Evolutionary conservation across 192 early-diverging fungal species (phyloP).

Genomic region (Coemansia sp.): DNA sequence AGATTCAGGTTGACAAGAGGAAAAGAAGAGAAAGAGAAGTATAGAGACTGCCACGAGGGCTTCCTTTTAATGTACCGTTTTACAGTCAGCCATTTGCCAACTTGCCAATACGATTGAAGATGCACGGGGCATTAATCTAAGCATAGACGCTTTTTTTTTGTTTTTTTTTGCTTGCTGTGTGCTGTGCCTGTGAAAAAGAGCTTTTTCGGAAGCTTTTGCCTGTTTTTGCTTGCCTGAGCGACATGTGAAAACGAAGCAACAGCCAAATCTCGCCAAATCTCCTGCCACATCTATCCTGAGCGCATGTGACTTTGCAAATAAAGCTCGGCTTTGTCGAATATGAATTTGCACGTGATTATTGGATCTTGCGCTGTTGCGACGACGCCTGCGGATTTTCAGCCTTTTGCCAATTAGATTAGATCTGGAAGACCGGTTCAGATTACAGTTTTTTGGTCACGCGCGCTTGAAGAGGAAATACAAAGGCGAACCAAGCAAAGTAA

Average conservation of each 20-base stretch:
- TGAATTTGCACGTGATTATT: not conserved
- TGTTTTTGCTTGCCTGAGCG: not conserved
- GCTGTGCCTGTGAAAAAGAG: not conserved
- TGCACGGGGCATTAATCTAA: not conserved
- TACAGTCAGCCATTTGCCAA: not conserved
- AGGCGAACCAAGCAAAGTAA: not conserved
- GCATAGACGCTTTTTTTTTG: not conserved
- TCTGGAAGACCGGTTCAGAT: not conserved
- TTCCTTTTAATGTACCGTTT: not conserved
- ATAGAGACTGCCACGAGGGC: not conserved
- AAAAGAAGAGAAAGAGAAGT: not conserved
- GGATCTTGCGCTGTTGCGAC: no score
- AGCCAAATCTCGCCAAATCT: not conserved
- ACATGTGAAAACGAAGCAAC: not conserved
- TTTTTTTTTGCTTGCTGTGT: not conserved
- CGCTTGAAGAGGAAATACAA: not conserved
- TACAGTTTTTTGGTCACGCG: not conserved
- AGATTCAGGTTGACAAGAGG: not conserved
- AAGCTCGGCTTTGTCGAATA: not conserved
- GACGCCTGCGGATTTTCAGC: not conserved
- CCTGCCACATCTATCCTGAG: not conserved
- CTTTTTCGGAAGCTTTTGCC: not conserved
- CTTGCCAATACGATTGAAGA: not conserved
- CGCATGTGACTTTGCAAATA: not conserved
- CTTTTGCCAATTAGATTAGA: not conserved